Conservation (phyloP, 1,284 basidiomycete species). For the Microstroma glucosiphilum region DNA sequence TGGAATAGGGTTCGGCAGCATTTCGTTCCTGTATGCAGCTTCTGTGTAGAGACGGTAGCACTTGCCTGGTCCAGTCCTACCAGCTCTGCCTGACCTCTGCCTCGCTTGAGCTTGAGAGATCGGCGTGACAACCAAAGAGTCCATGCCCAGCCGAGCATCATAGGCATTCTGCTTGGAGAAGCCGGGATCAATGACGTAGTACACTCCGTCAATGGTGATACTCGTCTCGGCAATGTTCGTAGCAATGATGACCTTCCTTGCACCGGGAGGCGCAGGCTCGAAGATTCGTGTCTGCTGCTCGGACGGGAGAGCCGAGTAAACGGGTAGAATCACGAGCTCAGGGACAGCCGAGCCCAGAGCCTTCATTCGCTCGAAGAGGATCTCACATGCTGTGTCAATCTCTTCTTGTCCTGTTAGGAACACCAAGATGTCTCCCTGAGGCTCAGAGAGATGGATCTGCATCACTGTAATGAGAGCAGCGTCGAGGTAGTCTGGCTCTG, state of each 20-base stretch:
- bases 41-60: constrained; percentile 97
- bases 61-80: constrained; percentile 94
- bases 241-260: constrained; percentile 93
- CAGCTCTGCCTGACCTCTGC: constrained; percentile 90
- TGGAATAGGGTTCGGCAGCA: constrained; percentile 94
- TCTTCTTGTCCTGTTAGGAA: constrained; percentile 99
- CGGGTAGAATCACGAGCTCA: constrained; percentile 89
- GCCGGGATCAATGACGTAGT: constrained; percentile 95
- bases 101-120: constrained; percentile 97
- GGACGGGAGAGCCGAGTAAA: constrained; percentile 93
- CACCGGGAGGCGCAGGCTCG: constrained; percentile 91
- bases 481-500: constrained; percentile 96
- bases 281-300: constrained; percentile 97
- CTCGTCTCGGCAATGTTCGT: constrained; percentile 99
- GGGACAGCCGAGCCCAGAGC: constrained; percentile 93
- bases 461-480: constrained; percentile 96
- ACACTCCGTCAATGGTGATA: constrained; percentile 95
- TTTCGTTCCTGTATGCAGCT: constrained; percentile 94
- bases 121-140: constrained; percentile 93
- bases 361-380: constrained; percentile 95
- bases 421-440: constrained; percentile 87
- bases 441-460: constrained; percentile 98
- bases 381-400: constrained; percentile 95
- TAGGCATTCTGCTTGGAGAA: constrained; percentile 99
- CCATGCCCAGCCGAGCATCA: constrained; percentile 95